Conservation (phyloP, 179 eudicot genomes). For the Heliamphora pulchella region DNA sequence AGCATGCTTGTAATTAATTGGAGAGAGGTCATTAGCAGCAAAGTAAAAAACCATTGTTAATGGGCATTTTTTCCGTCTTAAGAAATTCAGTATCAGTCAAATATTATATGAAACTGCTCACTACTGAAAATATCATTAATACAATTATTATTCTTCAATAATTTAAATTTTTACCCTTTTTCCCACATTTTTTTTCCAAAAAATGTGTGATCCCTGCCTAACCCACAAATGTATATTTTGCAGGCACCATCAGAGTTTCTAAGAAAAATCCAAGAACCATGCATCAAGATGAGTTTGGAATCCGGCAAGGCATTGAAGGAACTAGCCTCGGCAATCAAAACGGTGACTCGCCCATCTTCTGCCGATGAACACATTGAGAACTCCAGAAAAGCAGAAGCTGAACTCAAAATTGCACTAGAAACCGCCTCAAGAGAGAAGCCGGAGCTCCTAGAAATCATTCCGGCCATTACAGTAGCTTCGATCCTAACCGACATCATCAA, state of each 20-base stretch:
- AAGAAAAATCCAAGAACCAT: conserved; percentile 37
- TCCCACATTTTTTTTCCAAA: no score
- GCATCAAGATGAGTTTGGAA: conserved; percentile 45
- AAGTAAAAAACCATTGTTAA: no score
- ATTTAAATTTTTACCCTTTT: no score
- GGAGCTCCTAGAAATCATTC: conserved; percentile 31
- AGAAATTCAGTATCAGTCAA: no score
- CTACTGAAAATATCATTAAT: no score
- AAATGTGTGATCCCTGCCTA: no score
- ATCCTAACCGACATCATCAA: conserved; percentile 34
- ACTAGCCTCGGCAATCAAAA: conserved; percentile 39
- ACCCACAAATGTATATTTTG: background rate
- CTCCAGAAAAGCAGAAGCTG: conserved; percentile 31
- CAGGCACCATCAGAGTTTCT: conserved; percentile 40
- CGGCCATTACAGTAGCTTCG: conserved; percentile 35
- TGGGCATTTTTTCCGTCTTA: no score
- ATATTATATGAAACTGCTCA: no score
- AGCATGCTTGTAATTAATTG: no score
- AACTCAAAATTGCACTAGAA: conserved; percentile 33
- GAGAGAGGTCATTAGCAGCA: no score
- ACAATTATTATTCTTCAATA: no score
- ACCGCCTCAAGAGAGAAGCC: conserved; percentile 9
- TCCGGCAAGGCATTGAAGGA: conserved; percentile 43
- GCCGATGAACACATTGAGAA: conserved; percentile 25
- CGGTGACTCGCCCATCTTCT: conserved; percentile 31